Evolutionary conservation across 306 rosid genomes (phyloP).

Genomic region (Dryas alaskensis): DNA sequence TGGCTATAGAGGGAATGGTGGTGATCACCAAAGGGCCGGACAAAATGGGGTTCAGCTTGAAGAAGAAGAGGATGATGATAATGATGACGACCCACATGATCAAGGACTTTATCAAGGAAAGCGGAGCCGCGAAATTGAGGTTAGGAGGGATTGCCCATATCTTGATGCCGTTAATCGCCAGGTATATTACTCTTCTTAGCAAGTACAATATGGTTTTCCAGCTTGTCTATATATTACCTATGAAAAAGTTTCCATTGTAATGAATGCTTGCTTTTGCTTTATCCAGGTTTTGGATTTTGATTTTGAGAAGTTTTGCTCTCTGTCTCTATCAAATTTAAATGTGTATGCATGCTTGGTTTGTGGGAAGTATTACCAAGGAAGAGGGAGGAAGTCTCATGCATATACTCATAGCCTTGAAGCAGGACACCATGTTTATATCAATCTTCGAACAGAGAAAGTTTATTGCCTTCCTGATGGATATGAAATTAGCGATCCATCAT

Average conservation of each 20-base stretch:
- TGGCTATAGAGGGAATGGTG: conserved; percentile 5
- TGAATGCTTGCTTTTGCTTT: conserved; percentile 1
- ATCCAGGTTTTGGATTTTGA: conserved; percentile 95
- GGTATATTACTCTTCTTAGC: conserved; percentile 41
- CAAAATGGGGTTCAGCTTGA: conserved; percentile 43
- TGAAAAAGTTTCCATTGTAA: background rate
- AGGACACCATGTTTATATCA: conserved; percentile 91
- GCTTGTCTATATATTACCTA: background rate
- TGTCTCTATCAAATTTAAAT: conserved; percentile 81
- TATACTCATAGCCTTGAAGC: conserved; percentile 99
- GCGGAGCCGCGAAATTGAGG: conserved; percentile 70
- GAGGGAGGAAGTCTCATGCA: conserved; percentile 94
- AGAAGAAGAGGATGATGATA: conserved; percentile 46
- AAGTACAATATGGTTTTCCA: conserved; percentile 1
- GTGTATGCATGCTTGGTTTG: conserved; percentile 96
- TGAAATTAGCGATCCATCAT: conserved; percentile 94
- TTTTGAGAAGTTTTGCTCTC: conserved; percentile 93
- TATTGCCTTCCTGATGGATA: conserved; percentile 98
- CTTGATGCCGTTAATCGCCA: conserved; percentile 95
- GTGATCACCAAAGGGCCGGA: conserved; percentile 4
- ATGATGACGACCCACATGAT: conserved; percentile 41
- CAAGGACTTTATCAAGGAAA: conserved; percentile 41
- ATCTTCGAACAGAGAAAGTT: conserved; percentile 90
- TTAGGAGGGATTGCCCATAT: conserved; percentile 93
- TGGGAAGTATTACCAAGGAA: conserved; percentile 94